Evolutionary conservation across 2,329 filamentous ascomycete species (phyloP), one percentile per base, ranked within the genome.

Genomic region (Nakataea oryzae): DNA sequence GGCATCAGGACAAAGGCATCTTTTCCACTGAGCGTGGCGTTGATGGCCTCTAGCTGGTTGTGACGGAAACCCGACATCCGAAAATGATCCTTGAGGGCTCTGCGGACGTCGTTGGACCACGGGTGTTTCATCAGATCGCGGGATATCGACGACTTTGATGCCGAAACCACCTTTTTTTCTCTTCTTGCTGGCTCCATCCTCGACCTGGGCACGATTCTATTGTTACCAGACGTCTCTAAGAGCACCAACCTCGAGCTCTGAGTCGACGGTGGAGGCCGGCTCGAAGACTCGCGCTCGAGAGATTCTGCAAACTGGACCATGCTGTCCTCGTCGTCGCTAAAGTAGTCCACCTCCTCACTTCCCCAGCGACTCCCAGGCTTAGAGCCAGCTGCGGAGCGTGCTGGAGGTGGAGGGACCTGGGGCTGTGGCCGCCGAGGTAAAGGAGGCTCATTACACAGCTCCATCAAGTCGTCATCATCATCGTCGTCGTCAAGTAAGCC

Each of bases 1-100:
- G 96, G 95, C 95, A 99, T 99, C 54, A 99, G 79, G 21, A 99
- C 89, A 72, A 99, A 99, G 0, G 90, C 88, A 74, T 99, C 93
- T 66, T 93, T 87, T 3, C 93, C 95, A 32, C 79, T 81, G 57
- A 99, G 78, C 0, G 95, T 97, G 1, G 93, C 89, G 73, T 99
- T 97, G 73, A 99, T 97, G 17, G 95, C 93, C 74, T 97, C 91
- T 1, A 97, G 81, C 71, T 99, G 95, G 70, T 97, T 95, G 61
- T 88, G 86, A 32, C 96, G 86, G 70, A 99, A 99, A 0, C 91
- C 91, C 61, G 84, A 85, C 72, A 99, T 87, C 65, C 88, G 84
- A 70, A 99, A 99, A 3, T 86, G 83, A 68, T 93, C 87, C 69
- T 89, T 91, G 66, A 99, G 77, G n/a, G 86, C 89, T 61, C 79